Evolutionary conservation across 1,139 yeast genomes (phyloP).

Genomic region (Wickerhamomyces sp.): DNA sequence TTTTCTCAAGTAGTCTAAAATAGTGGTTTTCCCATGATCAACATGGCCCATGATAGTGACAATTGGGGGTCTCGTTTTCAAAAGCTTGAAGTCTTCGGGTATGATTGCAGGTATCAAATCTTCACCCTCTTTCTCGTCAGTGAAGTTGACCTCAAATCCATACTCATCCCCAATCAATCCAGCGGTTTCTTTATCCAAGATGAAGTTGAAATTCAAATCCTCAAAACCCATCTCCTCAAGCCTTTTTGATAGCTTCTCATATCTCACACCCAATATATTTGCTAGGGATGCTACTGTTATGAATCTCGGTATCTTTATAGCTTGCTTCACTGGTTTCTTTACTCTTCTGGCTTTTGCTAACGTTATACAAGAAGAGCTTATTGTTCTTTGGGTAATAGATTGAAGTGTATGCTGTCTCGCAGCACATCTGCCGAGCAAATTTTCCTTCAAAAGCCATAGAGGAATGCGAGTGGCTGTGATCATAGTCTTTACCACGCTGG

Average conservation of each 20-base stretch:
- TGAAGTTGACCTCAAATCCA: constrained; percentile 55
- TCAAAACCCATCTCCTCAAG: constrained; percentile 73
- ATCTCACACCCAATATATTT: constrained; percentile 60
- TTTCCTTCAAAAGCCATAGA: no score
- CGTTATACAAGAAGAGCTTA: constrained; percentile 2
- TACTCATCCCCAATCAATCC: constrained; percentile 84
- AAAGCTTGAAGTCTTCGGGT: constrained; percentile 41
- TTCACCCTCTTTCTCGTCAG: constrained; percentile 48
- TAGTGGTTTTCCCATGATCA: constrained; percentile 97
- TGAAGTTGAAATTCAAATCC: constrained; percentile 69
- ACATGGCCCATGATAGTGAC: constrained; percentile 99
- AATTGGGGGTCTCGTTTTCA: constrained; percentile 81
- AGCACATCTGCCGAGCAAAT: no score
- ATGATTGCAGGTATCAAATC: constrained; percentile 42
- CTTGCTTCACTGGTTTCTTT: neutral
- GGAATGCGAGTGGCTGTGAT: no score
- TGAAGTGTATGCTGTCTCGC: no score
- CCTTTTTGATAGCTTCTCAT: constrained; percentile 53
- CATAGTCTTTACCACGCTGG: no score
- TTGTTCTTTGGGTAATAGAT: neutral
- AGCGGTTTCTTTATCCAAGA: constrained; percentile 83
- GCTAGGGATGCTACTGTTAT: constrained; percentile 50
- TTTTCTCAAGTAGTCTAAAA: constrained; percentile 78
- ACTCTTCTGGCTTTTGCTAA: constrained; percentile 3
- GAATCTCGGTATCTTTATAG: constrained; percentile 18